Conservation (phyloP, 2,329 filamentous ascomycete genomes). For the Microdochium nivale region DNA sequence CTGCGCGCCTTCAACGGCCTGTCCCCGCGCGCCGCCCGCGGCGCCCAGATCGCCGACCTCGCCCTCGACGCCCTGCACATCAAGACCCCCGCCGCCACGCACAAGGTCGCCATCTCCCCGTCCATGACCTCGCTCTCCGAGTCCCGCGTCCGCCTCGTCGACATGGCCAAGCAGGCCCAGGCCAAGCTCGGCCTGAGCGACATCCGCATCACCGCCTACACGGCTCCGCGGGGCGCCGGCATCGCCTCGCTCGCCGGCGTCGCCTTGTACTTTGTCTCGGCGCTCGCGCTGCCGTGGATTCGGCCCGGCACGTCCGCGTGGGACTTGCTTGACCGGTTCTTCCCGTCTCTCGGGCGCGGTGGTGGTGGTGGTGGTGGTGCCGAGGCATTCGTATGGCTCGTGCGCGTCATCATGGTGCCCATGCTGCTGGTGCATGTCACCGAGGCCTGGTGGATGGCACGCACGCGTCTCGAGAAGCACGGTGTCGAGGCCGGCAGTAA, state of each 20-base stretch:
- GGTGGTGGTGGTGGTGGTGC: slow-evolving; percentile 39
- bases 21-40: slow-evolving; percentile 43
- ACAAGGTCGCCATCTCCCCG: slow-evolving; percentile 57
- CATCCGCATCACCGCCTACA: slow-evolving; percentile 31
- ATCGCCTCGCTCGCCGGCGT: slow-evolving; percentile 46
- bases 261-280: slow-evolving; percentile 42
- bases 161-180: slow-evolving; percentile 55
- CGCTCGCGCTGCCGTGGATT: slow-evolving; percentile 39
- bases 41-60: slow-evolving; percentile 57
- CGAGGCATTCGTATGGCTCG: slow-evolving; percentile 46
- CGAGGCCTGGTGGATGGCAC: slow-evolving; percentile 52
- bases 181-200: slow-evolving; percentile 49
- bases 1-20: slow-evolving; percentile 63
- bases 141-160: slow-evolving; percentile 60
- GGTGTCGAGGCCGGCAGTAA: slow-evolving; percentile 33
- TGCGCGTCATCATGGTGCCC: slow-evolving; percentile 46
- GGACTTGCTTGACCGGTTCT: slow-evolving; percentile 36
- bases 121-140: slow-evolving; percentile 62
- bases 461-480: slow-evolving; percentile 34
- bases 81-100: slow-evolving; percentile 34
- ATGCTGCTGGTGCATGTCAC: slow-evolving; percentile 55
- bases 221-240: slow-evolving; percentile 33
- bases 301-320: slow-evolving; percentile 41
- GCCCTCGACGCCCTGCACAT: slow-evolving; percentile 55
- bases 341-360: slow-evolving; percentile 26